Evolutionary conservation across 2,329 filamentous ascomycete species (phyloP).

Genomic region (Colletotrichum agaves): DNA sequence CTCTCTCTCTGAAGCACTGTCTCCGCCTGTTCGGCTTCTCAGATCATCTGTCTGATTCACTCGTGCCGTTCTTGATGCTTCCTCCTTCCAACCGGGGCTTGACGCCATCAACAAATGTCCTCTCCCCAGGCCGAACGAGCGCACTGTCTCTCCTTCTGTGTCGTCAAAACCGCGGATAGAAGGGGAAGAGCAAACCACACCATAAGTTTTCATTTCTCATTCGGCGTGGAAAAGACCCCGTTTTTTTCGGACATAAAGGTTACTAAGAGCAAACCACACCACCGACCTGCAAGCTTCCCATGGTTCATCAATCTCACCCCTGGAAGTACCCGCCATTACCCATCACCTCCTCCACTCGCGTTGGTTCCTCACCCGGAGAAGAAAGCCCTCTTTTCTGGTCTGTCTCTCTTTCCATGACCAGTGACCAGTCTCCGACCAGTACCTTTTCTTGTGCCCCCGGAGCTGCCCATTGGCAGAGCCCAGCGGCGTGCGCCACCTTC

Average conservation of each 20-base stretch:
- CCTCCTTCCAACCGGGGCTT: constrained; percentile 16
- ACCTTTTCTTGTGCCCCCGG: background rate
- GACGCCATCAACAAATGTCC: constrained; percentile 19
- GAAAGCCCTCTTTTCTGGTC: background rate
- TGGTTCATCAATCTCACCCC: constrained; percentile 24
- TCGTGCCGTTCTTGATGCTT: constrained; percentile 1
- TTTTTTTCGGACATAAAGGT: too few species aligned
- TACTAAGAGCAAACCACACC: background rate
- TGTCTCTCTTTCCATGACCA: background rate
- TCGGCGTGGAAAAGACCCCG: too few species aligned
- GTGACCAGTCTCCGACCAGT: background rate
- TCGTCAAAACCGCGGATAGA: background rate
- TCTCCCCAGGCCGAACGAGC: background rate
- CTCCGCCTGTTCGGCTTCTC: background rate
- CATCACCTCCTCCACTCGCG: constrained; percentile 29
- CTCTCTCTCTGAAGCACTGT: too few species aligned
- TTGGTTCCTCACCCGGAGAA: constrained; percentile 29
- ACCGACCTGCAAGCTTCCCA: too few species aligned
- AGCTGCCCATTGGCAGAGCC: background rate
- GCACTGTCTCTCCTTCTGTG: background rate
- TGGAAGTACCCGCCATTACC: constrained; percentile 1
- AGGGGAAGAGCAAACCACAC: background rate
- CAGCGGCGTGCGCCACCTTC: constrained; percentile 34
- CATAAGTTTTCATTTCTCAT: too few species aligned
- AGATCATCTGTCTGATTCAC: background rate